These are phyloP conservation scores for Chrysoporthe austroafricana DNA, from an alignment of 2,329 filamentous ascomycete genomes.

Conservation along the genomic window DNA sequence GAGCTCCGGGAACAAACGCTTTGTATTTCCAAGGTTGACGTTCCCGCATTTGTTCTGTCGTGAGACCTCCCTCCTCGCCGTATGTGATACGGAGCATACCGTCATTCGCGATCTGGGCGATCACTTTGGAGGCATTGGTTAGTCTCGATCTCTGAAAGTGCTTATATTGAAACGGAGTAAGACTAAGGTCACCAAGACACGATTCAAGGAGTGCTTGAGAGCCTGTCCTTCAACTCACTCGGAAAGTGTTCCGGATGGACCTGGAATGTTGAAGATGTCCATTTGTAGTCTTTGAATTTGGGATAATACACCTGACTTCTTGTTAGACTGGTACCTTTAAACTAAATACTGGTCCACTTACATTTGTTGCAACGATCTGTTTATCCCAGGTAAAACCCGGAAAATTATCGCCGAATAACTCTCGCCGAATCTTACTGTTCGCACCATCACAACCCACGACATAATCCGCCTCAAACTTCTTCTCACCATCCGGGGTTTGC, in stretches of 20 bases:
- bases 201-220: not conserved
- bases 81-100: constrained; percentile 58
- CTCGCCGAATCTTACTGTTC: constrained; percentile 44
- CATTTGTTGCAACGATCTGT: constrained; percentile 57
- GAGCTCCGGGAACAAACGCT: constrained; percentile 53
- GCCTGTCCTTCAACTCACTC: not conserved
- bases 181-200: not conserved
- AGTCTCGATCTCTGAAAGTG: constrained; percentile 33
- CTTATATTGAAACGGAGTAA: not conserved
- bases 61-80: constrained; percentile 49
- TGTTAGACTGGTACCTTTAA: not conserved
- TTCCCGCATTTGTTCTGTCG: constrained; percentile 46
- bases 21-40: constrained; percentile 50
- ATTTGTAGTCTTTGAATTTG: constrained; percentile 48
- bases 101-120: constrained; percentile 52
- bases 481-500: constrained; percentile 31
- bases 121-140: constrained; percentile 37
- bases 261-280: constrained; percentile 53
- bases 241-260: constrained; percentile 55
- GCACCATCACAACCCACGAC: constrained; percentile 52
- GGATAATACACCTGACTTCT: constrained; percentile 43
- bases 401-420: constrained; percentile 46
- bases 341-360: constrained; percentile 28
- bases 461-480: constrained; percentile 44
- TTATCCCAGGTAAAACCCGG: constrained; percentile 53